These are phyloP conservation scores for Pinus tabuliformis DNA, from an alignment of 75 land plant species.

Conservation along the genomic window DNA sequence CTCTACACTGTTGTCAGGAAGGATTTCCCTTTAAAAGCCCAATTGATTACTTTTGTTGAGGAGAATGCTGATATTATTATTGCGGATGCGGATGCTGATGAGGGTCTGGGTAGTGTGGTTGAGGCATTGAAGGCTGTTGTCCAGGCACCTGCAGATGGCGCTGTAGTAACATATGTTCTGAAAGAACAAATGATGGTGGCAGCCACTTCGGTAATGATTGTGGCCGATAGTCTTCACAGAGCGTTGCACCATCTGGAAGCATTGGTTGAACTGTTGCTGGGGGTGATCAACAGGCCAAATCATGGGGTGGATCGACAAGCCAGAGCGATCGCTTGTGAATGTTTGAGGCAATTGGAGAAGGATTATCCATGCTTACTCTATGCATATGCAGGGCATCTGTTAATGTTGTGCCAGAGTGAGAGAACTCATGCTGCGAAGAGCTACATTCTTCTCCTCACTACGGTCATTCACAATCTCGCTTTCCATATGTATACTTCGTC, in stretches of 20 bases:
- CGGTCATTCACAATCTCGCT: slow-evolving; percentile 49
- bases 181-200: slow-evolving; percentile 79
- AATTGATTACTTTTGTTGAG: slow-evolving; percentile 67
- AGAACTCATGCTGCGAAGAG: slow-evolving; percentile 78
- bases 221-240: slow-evolving; percentile 21
- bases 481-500: slow-evolving; percentile 31
- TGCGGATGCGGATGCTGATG: slow-evolving; percentile 12
- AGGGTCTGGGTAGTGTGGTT: slow-evolving; percentile 37
- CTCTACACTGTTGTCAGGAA: slow-evolving; percentile 55
- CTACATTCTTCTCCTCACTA: slow-evolving; percentile 69
- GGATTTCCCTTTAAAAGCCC: slow-evolving; percentile 49
- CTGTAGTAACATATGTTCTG: slow-evolving; percentile 26
- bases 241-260: slow-evolving; percentile 30
- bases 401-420: slow-evolving; percentile 80
- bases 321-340: slow-evolving; percentile 79
- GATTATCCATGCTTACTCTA: slow-evolving; percentile 71
- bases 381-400: slow-evolving; percentile 62
- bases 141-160: slow-evolving; percentile 38
- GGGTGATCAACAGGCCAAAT: slow-evolving; percentile 64
- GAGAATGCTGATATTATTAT: slow-evolving; percentile 30
- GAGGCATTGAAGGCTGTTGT: slow-evolving; percentile 52
- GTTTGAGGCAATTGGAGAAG: slow-evolving; percentile 78
- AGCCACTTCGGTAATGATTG: slow-evolving; percentile 59
- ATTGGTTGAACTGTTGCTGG: slow-evolving; percentile 58
- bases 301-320: slow-evolving; percentile 67